A percentile compares a stretch with the other conserved stretches of the same genome.
Conservation (phyloP, 2,329 filamentous ascomycete species). For the Sporothrix inflata region DNA sequence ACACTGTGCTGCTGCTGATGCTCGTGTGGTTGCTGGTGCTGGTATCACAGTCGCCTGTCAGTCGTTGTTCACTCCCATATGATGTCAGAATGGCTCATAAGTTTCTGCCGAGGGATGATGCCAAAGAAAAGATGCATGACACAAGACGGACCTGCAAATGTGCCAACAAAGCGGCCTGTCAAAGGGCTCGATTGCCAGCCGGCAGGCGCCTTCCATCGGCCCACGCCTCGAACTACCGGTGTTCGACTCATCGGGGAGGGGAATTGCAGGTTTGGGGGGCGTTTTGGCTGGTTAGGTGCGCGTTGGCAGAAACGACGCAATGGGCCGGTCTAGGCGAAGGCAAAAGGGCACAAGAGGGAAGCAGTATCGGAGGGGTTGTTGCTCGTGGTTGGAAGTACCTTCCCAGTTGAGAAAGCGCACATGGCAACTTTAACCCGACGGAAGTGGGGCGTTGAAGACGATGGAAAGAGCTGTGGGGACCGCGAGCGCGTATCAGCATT, state of each 20-base stretch:
- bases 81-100: slow-evolving; percentile 15
- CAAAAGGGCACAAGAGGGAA: neutral
- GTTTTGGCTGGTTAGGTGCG: neutral
- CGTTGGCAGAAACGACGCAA: slow-evolving; percentile 2
- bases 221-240: slow-evolving; percentile 7
- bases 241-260: slow-evolving; percentile 17
- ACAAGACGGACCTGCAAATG: neutral
- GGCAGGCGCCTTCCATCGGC: slow-evolving; percentile 21
- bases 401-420: slow-evolving; percentile 15
- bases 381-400: slow-evolving; percentile 9
- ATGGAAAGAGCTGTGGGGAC: slow-evolving; percentile 18
- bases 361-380: neutral
- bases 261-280: neutral
- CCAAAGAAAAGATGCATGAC: neutral
- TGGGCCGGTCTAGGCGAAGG: neutral
- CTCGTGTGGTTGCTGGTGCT: neutral
- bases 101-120: neutral
- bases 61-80: neutral
- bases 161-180: neutral
- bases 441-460: slow-evolving; percentile 8
- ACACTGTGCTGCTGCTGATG: neutral
- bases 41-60: neutral
- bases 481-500: neutral
- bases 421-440: neutral
- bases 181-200: neutral